Evolutionary conservation across 2,329 filamentous ascomycete species (phyloP).

Genomic region (Nemania serpens): DNA sequence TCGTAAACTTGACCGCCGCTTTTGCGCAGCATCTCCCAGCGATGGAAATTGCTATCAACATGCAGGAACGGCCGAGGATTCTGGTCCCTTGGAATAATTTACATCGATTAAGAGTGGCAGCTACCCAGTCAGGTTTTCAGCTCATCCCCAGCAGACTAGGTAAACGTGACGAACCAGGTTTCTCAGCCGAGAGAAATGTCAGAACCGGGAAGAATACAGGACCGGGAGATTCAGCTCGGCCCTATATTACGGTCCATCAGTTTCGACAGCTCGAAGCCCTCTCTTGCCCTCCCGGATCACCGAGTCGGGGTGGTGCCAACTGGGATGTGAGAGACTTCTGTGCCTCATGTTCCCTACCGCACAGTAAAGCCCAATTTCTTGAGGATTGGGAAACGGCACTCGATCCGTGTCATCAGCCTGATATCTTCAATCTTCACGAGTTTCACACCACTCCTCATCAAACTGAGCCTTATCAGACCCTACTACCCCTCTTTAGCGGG

Average conservation of each 20-base stretch:
- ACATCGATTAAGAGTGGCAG: constrained; percentile 38
- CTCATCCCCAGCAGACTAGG: constrained; percentile 56
- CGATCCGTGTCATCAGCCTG: constrained; percentile 77
- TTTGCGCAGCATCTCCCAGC: constrained; percentile 77
- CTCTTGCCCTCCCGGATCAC: constrained; percentile 67
- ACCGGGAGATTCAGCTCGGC: constrained; percentile 12
- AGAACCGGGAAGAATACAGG: constrained; percentile 2
- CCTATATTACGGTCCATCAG: constrained; percentile 33
- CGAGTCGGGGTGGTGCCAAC: constrained; percentile 59
- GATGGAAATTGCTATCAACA: constrained; percentile 85
- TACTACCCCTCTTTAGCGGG: constrained; percentile 77
- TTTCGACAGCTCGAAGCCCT: constrained; percentile 44
- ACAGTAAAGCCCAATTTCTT: constrained; percentile 70
- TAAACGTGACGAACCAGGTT: constrained; percentile 22
- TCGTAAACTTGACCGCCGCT: constrained; percentile 68
- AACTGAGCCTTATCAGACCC: constrained; percentile 63
- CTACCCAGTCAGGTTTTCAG: constrained; percentile 46
- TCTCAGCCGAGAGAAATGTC: not conserved
- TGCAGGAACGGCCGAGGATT: constrained; percentile 74
- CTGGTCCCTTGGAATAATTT: constrained; percentile 71
- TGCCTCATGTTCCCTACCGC: constrained; percentile 62
- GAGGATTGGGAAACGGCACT: constrained; percentile 67
- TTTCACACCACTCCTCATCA: constrained; percentile 70
- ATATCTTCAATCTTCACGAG: constrained; percentile 73
- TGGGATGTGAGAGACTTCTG: constrained; percentile 71